A percentile compares a stretch with the other conserved stretches of the same genome.
phyloP scores from a whole-genome alignment of 805 yeast genomes.

The Saccharomycopsis sp. region DNA sequence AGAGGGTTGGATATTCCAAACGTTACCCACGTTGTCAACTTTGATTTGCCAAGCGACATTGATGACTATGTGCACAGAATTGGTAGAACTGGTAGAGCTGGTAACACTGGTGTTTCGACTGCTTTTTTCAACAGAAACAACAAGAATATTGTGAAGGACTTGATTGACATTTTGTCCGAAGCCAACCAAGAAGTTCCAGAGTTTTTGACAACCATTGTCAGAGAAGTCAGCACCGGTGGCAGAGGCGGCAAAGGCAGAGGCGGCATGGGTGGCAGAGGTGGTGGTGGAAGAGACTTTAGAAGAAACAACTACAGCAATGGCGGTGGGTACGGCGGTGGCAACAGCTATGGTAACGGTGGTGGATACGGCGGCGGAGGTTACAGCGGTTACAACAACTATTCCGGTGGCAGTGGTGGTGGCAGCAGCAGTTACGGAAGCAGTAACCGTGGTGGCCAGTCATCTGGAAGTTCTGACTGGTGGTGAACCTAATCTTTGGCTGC shows the following conservation, averaged over 20 bases:
- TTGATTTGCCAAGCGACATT: conserved; percentile 91
- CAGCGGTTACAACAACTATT: conserved; percentile 26
- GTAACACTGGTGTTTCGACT: conserved; percentile 97
- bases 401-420: conserved; percentile 21
- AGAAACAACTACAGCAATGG: conserved; percentile 28
- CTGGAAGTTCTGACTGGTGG: conserved; percentile 15
- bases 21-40: conserved; percentile 95
- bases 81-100: conserved; percentile 99
- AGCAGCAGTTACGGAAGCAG: conserved; percentile 24
- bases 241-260: conserved; percentile 38
- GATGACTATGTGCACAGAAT: conserved; percentile 99
- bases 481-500: no score
- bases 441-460: conserved; percentile 24
- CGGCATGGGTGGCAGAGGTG: conserved; percentile 42
- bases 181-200: conserved; percentile 97
- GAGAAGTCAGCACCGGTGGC: conserved; percentile 56
- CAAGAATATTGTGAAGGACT: conserved; percentile 78
- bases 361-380: conserved; percentile 23
- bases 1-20: conserved; percentile 99
- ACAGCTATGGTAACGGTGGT: conserved; percentile 39
- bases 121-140: conserved; percentile 97
- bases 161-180: conserved; percentile 79
- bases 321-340: conserved; percentile 40
- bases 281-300: conserved; percentile 41
- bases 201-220: conserved; percentile 69